A percentile compares a stretch with the other conserved stretches of the same genome.
These are phyloP conservation scores for Sporodiniella umbellata DNA, from an alignment of 371 early-diverging fungal genomes.

Conservation along the genomic window DNA sequence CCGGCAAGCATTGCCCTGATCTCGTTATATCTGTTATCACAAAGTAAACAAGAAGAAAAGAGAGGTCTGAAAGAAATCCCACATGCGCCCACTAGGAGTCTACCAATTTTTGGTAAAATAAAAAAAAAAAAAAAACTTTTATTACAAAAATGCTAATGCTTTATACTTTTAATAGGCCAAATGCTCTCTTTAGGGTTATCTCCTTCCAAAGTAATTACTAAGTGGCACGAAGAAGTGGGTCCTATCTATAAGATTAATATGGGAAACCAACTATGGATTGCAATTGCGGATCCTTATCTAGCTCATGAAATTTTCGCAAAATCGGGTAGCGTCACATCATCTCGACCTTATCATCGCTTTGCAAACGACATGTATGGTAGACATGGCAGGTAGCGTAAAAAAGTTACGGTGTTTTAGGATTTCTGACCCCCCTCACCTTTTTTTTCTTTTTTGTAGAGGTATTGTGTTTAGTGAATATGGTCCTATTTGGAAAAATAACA, in stretches of 20 bases:
- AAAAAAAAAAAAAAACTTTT: neutral
- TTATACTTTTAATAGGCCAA: slow-evolving; percentile 11
- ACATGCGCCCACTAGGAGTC: neutral
- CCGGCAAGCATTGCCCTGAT: neutral
- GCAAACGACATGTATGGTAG: slow-evolving; percentile 10
- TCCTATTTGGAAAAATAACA: neutral
- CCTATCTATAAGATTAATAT: slow-evolving; percentile 15
- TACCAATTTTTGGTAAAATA: neutral
- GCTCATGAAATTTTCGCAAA: slow-evolving; percentile 25
- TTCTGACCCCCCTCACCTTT: neutral
- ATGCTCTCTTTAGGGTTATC: slow-evolving; percentile 11
- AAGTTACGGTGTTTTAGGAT: neutral
- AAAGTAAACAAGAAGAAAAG: neutral
- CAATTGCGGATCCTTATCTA: slow-evolving; percentile 17
- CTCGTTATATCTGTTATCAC: neutral
- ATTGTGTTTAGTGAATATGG: neutral
- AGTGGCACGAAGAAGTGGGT: slow-evolving; percentile 13
- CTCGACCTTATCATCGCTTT: slow-evolving; percentile 14
- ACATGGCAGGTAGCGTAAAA: slow-evolving; percentile 10
- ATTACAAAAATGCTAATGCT: neutral
- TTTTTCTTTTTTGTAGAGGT: neutral
- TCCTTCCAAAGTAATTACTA: slow-evolving; percentile 9
- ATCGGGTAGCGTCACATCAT: slow-evolving; percentile 15
- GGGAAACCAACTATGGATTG: slow-evolving; percentile 19
- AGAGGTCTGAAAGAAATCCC: slow-evolving; percentile 7